Percentiles rank a stretch among this genome's conserved stretches.
Evolutionary conservation across 202 grass and related monocot genomes (phyloP).

Genomic region (Panicum hallii): DNA sequence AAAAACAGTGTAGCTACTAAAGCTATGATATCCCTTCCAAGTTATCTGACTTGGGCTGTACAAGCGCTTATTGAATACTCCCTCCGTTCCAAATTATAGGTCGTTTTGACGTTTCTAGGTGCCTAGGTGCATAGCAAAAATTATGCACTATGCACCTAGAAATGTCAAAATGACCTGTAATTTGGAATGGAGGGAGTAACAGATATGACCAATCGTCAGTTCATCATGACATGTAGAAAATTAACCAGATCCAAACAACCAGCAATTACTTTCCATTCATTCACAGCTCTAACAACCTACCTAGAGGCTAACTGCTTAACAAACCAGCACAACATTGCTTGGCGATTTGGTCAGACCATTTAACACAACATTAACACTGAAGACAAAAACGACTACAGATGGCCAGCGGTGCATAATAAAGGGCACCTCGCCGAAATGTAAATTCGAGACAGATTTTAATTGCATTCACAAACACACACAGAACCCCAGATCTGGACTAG

Average conservation of each 20-base stretch:
- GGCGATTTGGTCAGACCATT: neutral
- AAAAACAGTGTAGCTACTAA: neutral
- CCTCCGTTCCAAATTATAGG: too few species aligned
- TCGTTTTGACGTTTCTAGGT: too few species aligned
- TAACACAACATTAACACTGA: neutral
- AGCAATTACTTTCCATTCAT: conserved; percentile 1
- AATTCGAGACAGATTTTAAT: neutral
- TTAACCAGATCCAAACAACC: neutral
- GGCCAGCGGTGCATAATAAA: neutral
- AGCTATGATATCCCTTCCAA: neutral
- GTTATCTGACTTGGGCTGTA: neutral
- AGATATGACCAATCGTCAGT: neutral
- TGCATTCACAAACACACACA: neutral
- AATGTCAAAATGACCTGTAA: too few species aligned
- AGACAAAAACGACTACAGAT: neutral
- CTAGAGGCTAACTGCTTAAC: neutral
- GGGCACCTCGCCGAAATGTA: neutral
- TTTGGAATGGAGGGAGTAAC: neutral
- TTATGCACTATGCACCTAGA: too few species aligned
- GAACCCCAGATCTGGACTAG: neutral
- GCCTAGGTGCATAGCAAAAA: too few species aligned
- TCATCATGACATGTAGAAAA: conserved; percentile 22
- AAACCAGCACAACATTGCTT: neutral
- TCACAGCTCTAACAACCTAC: neutral
- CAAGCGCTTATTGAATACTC: neutral